A percentile compares a stretch with the other conserved stretches of the same genome.
Conservation (phyloP, 306 rosid genomes). For the Herpetospermum pedunculosum region DNA sequence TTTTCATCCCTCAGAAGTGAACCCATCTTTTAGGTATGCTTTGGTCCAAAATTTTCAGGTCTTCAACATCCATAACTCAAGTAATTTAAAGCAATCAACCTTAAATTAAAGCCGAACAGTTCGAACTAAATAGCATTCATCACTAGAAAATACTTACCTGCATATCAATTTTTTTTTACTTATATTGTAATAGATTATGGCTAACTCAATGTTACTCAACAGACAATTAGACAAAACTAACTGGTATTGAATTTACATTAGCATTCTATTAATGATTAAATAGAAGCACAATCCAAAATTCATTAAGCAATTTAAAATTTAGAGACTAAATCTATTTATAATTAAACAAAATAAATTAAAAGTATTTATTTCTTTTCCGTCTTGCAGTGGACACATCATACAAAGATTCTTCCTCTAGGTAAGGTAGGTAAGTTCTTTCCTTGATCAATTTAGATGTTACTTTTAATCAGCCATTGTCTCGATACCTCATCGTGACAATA, state of each 20-base stretch:
- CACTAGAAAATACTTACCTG: too few relatives aligned
- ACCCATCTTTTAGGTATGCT: conserved; percentile 37
- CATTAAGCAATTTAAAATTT: background rate
- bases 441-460: background rate
- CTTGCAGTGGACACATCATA: background rate
- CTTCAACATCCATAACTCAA: conserved; percentile 20
- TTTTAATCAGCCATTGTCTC: background rate
- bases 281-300: background rate
- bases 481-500: conserved; percentile 46
- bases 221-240: background rate
- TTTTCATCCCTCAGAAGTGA: too few relatives aligned
- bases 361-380: background rate
- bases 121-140: background rate
- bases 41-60: conserved; percentile 19
- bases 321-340: background rate
- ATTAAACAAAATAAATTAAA: background rate
- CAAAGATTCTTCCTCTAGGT: background rate
- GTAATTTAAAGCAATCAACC: conserved; percentile 11
- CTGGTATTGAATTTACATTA: background rate
- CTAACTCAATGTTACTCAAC: background rate
- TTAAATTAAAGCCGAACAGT: background rate
- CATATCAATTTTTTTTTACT: background rate
- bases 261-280: background rate
- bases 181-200: background rate
- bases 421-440: background rate